A percentile compares a stretch with the other conserved stretches of the same genome.
These are phyloP conservation scores for Aspergillus persii DNA, from an alignment of 2,329 filamentous ascomycete genomes.

Conservation along the genomic window DNA sequence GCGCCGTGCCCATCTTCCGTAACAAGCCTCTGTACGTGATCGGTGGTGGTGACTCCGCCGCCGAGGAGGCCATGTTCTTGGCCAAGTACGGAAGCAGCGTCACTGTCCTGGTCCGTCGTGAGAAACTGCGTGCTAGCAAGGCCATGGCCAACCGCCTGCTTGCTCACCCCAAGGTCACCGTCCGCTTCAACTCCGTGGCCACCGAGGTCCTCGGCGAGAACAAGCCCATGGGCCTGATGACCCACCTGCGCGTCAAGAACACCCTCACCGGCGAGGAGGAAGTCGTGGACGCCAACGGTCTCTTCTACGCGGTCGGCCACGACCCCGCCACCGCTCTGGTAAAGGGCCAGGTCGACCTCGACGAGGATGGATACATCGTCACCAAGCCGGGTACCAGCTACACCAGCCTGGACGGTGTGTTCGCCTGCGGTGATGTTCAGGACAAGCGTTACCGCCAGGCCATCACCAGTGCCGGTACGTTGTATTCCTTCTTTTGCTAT, in stretches of 20 bases:
- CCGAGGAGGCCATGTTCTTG: conserved; percentile 95
- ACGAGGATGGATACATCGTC: conserved; percentile 85
- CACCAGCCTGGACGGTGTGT: conserved; percentile 88
- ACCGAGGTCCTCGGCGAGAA: conserved; percentile 82
- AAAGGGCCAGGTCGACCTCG: conserved; percentile 84
- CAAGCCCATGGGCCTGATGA: conserved; percentile 75
- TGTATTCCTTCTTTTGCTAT: conserved; percentile 1
- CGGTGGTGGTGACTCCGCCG: conserved; percentile 92
- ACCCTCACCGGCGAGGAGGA: conserved; percentile 71
- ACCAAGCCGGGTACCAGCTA: conserved; percentile 85
- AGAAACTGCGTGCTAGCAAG: conserved; percentile 81
- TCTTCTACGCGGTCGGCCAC: conserved; percentile 97
- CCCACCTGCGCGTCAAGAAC: conserved; percentile 79
- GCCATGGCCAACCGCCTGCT: conserved; percentile 88
- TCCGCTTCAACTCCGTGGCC: conserved; percentile 79
- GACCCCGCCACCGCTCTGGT: conserved; percentile 89
- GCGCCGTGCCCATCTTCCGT: conserved; percentile 93
- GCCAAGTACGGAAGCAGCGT: conserved; percentile 97
- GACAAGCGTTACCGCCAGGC: conserved; percentile 98
- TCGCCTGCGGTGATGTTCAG: conserved; percentile 95
- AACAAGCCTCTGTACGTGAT: conserved; percentile 96
- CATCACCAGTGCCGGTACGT: conserved; percentile 90
- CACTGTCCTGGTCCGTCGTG: conserved; percentile 85
- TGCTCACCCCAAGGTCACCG: conserved; percentile 82
- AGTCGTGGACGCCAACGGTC: conserved; percentile 82